Evolutionary conservation across 768 basidiomycete genomes (phyloP).

Genomic region (Tylopilus rubrobrunneus): DNA sequence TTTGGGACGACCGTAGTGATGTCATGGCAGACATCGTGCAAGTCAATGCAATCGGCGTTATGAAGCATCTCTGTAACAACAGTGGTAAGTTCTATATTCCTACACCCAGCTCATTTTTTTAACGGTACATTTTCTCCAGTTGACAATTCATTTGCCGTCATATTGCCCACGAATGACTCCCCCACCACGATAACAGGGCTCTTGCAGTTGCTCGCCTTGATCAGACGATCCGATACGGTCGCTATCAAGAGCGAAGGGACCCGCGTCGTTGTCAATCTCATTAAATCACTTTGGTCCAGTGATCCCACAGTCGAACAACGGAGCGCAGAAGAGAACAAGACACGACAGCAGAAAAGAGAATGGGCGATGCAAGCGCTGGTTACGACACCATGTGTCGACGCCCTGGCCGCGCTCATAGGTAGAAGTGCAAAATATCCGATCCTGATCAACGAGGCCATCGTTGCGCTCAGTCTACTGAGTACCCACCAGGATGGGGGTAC

Average conservation of each 20-base stretch:
- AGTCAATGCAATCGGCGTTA: conserved; percentile 79
- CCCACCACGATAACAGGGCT: conserved; percentile 46
- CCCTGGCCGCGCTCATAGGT: conserved; percentile 67
- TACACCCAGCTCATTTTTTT: conserved; percentile 20
- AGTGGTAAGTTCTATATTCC: conserved; percentile 48
- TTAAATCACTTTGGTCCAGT: conserved; percentile 71
- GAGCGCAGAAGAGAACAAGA: conserved; percentile 33
- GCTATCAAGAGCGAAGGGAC: conserved; percentile 88
- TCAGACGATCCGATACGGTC: conserved; percentile 74
- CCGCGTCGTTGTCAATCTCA: conserved; percentile 80
- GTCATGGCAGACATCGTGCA: conserved; percentile 83
- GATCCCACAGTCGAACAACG: conserved; percentile 33
- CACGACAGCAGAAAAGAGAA: conserved; percentile 47
- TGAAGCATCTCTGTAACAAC: conserved; percentile 82
- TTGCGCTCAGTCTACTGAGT: conserved; percentile 76
- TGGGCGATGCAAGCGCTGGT: conserved; percentile 51
- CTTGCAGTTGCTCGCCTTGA: conserved; percentile 67
- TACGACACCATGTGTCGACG: conserved; percentile 51
- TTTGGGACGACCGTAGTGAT: conserved; percentile 73
- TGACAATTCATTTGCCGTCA: conserved; percentile 47
- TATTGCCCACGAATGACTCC: conserved; percentile 39
- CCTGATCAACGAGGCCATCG: conserved; percentile 84
- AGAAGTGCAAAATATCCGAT: conserved; percentile 78
- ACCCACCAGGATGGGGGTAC: conserved; percentile 63
- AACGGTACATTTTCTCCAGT: conserved; percentile 25